Evolutionary conservation across 1,139 yeast species (phyloP), one percentile per base, ranked within the genome.

Genomic region (Candida sojae): DNA sequence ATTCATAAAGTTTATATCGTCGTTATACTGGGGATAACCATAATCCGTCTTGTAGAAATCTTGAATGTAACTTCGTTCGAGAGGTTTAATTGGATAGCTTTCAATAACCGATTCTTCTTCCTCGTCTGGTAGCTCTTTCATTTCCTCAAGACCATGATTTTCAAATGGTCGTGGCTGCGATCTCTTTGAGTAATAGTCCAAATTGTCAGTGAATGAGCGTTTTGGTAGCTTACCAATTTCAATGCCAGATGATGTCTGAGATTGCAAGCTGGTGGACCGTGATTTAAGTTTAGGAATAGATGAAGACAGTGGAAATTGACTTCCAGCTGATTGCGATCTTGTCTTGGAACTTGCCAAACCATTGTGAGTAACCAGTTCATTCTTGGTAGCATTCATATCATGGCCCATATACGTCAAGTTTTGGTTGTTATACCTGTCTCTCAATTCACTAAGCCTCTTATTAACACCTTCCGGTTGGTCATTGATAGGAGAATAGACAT

Each of bases 401-500:
- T 7, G 13, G 4, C 13, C 30, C 12, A 13, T 6, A 32, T 43
- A 31, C 4, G 29, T 17, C 25, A 34, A 36, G 28, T 38, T 32
- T 36, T 37, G 39, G 26, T 31, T 25, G 29, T 31, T 43, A 12
- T 43, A 37, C 9, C 38, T 47, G 3, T 47, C 49, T 37, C 40
- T 43, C 23, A 49, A 47, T n/a, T 35, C 25, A 46, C 46, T 44
- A 11, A 48, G 29, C 31, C 51, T 43, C 28, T 32, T 42, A 30
- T 25, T 38, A 23, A 31, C 23, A 13, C 23, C 31, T 17, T 28
- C 35, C 4, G 42, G 37, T 25, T 45, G 40, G 9, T 38, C 40
- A 6, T 45, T 37, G 32, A 45, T 45, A 8, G 53, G 48, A 4
- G 51, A 48, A 28, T 46, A 46, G 4, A 46, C 17, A 23, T 42